Evolutionary conservation across 1,284 basidiomycete species (phyloP).

Genomic region (Puccinia triticina): DNA sequence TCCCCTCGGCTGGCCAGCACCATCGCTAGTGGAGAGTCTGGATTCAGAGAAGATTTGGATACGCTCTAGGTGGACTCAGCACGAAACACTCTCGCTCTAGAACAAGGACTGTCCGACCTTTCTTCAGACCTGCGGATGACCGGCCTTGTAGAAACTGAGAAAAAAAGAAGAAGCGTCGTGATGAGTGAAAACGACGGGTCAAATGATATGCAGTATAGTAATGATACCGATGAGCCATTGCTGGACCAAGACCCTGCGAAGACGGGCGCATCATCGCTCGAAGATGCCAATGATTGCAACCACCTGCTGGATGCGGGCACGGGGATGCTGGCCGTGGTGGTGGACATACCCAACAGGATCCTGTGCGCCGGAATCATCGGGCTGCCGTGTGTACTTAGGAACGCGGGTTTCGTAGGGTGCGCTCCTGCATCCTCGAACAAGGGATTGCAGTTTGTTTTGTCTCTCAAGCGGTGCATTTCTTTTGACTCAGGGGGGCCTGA

Average conservation of each 20-base stretch:
- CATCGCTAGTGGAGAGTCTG: too few relatives aligned
- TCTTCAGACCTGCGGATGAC: neutral
- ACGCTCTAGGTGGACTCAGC: neutral
- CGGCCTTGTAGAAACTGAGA: neutral
- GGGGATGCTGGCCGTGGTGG: constrained; percentile 41
- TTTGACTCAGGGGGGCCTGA: too few relatives aligned
- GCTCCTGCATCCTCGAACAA: too few relatives aligned
- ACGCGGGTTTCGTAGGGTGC: constrained; percentile 95
- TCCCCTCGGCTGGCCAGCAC: too few relatives aligned
- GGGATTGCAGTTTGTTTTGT: too few relatives aligned
- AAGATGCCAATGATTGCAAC: constrained; percentile 26
- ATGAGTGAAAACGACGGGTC: neutral
- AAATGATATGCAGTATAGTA: neutral
- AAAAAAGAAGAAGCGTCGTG: neutral
- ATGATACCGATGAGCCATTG: constrained; percentile 30
- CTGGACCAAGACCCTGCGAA: neutral
- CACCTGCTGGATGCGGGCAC: constrained; percentile 37
- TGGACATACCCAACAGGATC: constrained; percentile 81
- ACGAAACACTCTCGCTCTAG: neutral
- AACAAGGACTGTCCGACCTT: neutral
- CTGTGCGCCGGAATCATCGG: constrained; percentile 78
- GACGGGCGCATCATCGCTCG: neutral
- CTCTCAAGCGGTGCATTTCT: too few relatives aligned
- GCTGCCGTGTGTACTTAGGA: constrained; percentile 85
- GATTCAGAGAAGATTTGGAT: too few relatives aligned